Evolutionary conservation across 2,329 filamentous ascomycete genomes (phyloP).

Genomic region (Juglanconis oblonga): DNA sequence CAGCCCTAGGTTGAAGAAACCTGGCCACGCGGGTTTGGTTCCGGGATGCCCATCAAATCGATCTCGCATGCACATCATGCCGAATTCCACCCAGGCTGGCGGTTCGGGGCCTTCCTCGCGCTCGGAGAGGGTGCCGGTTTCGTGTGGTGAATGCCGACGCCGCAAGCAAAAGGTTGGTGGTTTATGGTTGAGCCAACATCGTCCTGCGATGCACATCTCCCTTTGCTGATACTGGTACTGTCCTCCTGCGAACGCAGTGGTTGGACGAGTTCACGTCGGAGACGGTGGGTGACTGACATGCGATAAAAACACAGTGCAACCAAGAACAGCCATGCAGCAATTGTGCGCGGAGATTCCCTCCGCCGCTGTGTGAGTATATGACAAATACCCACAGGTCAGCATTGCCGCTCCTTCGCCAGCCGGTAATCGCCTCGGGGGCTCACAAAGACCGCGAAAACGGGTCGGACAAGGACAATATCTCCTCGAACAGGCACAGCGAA

Average conservation of each 20-base stretch:
- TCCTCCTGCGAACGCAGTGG: no score
- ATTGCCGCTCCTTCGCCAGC: background rate
- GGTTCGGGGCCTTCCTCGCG: slow-evolving; percentile 25
- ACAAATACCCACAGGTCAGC: slow-evolving; percentile 24
- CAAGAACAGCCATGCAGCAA: slow-evolving; percentile 53
- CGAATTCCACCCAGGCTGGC: slow-evolving; percentile 31
- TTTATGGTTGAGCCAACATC: background rate
- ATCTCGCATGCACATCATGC: slow-evolving; percentile 21
- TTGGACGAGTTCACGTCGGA: no score
- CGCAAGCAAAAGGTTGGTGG: slow-evolving; percentile 48
- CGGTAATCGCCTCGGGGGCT: background rate
- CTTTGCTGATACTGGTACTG: background rate
- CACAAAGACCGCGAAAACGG: background rate
- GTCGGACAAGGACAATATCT: background rate
- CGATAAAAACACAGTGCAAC: slow-evolving; percentile 40
- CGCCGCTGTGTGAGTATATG: slow-evolving; percentile 48
- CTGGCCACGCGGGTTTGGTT: background rate
- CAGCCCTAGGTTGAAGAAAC: background rate
- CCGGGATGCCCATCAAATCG: background rate
- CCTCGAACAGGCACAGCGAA: slow-evolving; percentile 2
- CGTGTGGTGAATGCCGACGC: slow-evolving; percentile 49
- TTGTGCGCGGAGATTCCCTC: slow-evolving; percentile 50
- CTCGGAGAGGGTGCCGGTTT: slow-evolving; percentile 37
- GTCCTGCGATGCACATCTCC: background rate
- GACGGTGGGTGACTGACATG: background rate